Evolutionary conservation across 2,329 filamentous ascomycete species (phyloP), one percentile per base, ranked within the genome.

Genomic region (Penicillium janthinellum): DNA sequence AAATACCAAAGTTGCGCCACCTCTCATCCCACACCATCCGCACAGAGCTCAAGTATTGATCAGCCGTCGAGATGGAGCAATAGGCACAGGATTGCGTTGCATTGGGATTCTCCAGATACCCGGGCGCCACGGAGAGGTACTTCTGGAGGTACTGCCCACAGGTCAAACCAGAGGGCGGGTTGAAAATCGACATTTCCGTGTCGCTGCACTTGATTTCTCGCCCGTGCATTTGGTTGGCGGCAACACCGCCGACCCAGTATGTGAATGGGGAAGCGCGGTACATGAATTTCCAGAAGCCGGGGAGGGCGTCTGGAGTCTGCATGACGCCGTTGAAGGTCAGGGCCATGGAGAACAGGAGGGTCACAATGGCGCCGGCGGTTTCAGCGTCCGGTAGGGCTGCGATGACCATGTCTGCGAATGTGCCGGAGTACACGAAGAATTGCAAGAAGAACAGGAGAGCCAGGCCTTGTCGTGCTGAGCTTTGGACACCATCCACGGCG

Each of bases 361-460:
- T 90, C 68, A 88, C 89, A 59, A 94, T 78, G 73, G 92, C 91
- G 58, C 87, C 88, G 58, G 87, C 90, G 0, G 84, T 88, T 75
- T 92, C 89, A 17, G 90, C 89, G 28, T 85, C 86, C 59, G 91
- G 88, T 61, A 92, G 85, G 22, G 87, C 89, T 1, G 90, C 88
- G 70, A 95, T 91, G 67, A 90, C 81, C 80, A 94, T 87, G 66
- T 90, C 86, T 4, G 90, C 88, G 73, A 96, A 96, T 11, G 91
- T 95, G 65, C 85, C 89, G 0, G 90, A 88, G 76, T 92, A 94
- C 59, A 96, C 77, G 63, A 95, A 82, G 83, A 95, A 96, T 64
- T 84, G 79, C 70, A 88, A 83, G 52, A 92, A 81, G 69, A 91
- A 86, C 25, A 96, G 79, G 81, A 93, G 92, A 82, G 93, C 89